Evolutionary conservation across 2,329 filamentous ascomycete genomes (phyloP), one percentile per base, ranked within the genome.

Genomic region (Emmonsiellopsis sp.): DNA sequence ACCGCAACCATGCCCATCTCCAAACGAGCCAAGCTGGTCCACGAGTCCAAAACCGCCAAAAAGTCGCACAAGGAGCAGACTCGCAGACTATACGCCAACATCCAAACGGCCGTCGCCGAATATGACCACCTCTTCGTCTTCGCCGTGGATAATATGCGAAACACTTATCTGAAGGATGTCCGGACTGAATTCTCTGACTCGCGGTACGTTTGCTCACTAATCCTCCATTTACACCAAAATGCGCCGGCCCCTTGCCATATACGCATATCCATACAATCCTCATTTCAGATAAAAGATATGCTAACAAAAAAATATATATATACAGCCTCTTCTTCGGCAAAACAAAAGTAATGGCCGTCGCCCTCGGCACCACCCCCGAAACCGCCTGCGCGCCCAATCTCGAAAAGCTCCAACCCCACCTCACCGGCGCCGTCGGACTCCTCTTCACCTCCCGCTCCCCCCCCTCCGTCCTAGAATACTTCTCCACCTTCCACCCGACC

Each of bases 271-370:
- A n/a, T n/a, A n/a, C n/a, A n/a, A n/a, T n/a, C n/a, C n/a, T n/a
- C 43, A 43, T 48, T 16, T 50, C 51, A 34, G 41, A 20, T 43
- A 40, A n/a, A 43, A 30, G n/a, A 34, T 45, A 9, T 6, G 13
- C n/a, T 20, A 15, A 10, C 51, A 15, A n/a, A 53, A 35, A 1
- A 35, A 42, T 43, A 38, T 16, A 35, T 35, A 34, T 35, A 13
- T 46, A 47, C 64, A 93, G 91, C 63, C 78, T 98, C 70, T 97
- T 97, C 83, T 97, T 96, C 74, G 93, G 92, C 75, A 98, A 97
- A 78, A 97, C 92, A 56, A 97, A 97, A 76, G 91, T 98, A 71
- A 97, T 97, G 90, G 85, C 88, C 64, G 92, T 93, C 74, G 91
- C 93, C 54, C 86, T 98, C 30, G 93, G 93, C 67, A 81, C 81